A percentile compares a stretch with the other conserved stretches of the same genome.
phyloP scores from a whole-genome alignment of 1,284 basidiomycete species.

The Heterobasidion occidentale region DNA sequence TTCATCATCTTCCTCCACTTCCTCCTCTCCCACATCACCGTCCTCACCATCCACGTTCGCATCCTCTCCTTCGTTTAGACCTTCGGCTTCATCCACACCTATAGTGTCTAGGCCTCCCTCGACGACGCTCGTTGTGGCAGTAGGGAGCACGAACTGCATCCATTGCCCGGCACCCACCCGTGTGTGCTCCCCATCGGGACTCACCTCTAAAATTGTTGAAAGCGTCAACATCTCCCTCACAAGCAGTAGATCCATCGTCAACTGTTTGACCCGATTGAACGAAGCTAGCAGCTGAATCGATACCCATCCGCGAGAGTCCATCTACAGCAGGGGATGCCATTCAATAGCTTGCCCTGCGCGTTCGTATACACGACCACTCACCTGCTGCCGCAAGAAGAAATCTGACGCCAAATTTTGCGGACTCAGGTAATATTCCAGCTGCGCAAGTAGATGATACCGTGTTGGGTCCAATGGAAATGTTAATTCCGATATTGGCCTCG shows the following conservation, averaged over 20 bases:
- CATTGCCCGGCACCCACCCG: conserved; percentile 53
- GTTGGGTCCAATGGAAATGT: conserved; percentile 58
- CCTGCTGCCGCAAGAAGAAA: conserved; percentile 71
- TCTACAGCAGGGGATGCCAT: conserved; percentile 37
- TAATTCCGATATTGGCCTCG: conserved; percentile 48
- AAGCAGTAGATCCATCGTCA: conserved; percentile 60
- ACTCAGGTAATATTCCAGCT: conserved; percentile 87
- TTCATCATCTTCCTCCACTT: conserved; percentile 25
- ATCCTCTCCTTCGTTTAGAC: not conserved
- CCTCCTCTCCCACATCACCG: conserved; percentile 3
- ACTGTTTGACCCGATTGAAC: conserved; percentile 75
- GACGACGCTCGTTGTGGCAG: conserved; percentile 42
- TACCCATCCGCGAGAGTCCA: conserved; percentile 88
- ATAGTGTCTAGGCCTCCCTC: conserved; percentile 14
- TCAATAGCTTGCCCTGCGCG: conserved; percentile 1
- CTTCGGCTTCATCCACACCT: conserved; percentile 8
- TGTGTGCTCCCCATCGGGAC: conserved; percentile 44
- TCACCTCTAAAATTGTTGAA: conserved; percentile 70
- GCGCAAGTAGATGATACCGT: conserved; percentile 63
- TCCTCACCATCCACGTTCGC: not conserved
- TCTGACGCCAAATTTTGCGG: conserved; percentile 82
- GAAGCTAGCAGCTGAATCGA: conserved; percentile 73
- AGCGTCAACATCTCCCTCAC: conserved; percentile 67
- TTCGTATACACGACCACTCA: conserved; percentile 26
- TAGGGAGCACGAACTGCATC: conserved; percentile 68